These are phyloP conservation scores for Colletotrichum caudatum DNA, from an alignment of 2,329 filamentous ascomycete genomes.

Conservation along the genomic window DNA sequence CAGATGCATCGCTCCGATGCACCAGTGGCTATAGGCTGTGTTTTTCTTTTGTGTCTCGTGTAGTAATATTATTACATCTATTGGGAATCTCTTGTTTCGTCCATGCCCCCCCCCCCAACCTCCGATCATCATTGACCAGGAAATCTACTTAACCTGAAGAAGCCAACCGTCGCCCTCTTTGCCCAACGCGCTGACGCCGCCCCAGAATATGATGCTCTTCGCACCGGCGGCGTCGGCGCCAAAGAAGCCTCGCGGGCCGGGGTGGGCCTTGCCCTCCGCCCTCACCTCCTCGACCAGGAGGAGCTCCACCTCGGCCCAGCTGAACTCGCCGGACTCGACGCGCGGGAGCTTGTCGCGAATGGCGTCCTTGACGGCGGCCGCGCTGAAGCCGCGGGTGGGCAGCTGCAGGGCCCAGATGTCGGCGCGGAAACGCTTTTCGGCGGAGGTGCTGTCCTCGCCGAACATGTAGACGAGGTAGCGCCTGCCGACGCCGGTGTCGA, in stretches of 20 bases:
- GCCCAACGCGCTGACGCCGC: slow-evolving; percentile 60
- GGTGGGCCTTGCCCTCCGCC: slow-evolving; percentile 56
- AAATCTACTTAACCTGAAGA: slow-evolving; percentile 44
- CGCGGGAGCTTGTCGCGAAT: slow-evolving; percentile 58
- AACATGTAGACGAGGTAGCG: slow-evolving; percentile 65
- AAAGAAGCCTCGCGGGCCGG: slow-evolving; percentile 55
- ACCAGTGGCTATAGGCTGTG: background rate
- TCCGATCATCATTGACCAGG: no score
- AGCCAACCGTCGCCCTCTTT: slow-evolving; percentile 56
- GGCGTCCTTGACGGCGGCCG: slow-evolving; percentile 63
- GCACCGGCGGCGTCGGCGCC: slow-evolving; percentile 57
- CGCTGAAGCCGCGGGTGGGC: slow-evolving; percentile 57
- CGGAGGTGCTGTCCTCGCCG: slow-evolving; percentile 49
- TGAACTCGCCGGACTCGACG: slow-evolving; percentile 58
- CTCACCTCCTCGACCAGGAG: slow-evolving; percentile 57
- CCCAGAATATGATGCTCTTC: slow-evolving; percentile 64
- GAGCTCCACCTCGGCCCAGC: slow-evolving; percentile 64
- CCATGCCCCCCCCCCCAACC: background rate
- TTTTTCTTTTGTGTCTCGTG: no score
- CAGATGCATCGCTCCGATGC: background rate
- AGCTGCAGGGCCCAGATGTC: slow-evolving; percentile 68
- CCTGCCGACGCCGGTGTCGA: slow-evolving; percentile 64
- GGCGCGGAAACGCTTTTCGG: slow-evolving; percentile 46
- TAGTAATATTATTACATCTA: background rate
- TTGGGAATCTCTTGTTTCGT: no score